Evolutionary conservation across 306 rosid species (phyloP), one percentile per base, ranked within the genome.

Genomic region (Quercus ilex): DNA sequence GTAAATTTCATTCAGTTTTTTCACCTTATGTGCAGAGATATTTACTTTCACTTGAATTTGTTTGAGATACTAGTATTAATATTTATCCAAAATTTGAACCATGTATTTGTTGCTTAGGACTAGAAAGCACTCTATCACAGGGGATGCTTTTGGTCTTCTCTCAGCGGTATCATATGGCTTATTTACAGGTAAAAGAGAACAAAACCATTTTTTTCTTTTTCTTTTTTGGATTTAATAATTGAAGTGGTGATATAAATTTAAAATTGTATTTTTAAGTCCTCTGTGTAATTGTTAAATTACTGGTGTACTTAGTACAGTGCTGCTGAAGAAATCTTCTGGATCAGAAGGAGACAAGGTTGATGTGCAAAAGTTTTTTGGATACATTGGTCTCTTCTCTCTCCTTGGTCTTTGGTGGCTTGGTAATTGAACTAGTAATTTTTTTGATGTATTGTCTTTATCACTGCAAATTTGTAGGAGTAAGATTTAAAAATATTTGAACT

Each of bases 391-490:
- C 83, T 92, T 85, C 80, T 53, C 91, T 80, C 58, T 92, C 49
- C 71, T 90, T 72, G 90, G 92, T 69, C 92, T 92, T 82, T 92
- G 97, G 93, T 92, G 97, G 97, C 88, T 92, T 73, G 93, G 95
- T 89, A 79, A 86, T 89, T 74, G 64, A 56, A 65, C 65, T 20
- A 11, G 5, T 69, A 4, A 11, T 60, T 43, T 74, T n/a, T 14
- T 20, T 59, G 71, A 28, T 72, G 25, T 6, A 1, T 82, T 51
- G 25, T 60, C 41, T 31, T 60, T 69, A 56, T 53, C 4, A 17
- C 51, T 41, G 2, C 43, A 9, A 23, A 6, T 26, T 55, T 63
- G 19, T 33, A 60, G 30, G 3, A 28, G 26, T 46, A 69, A 59
- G 63, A 62, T 28, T 31, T 49, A 10, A 31, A 65, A 65, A 65